Conservation (phyloP, 257 asterid species). For the Salvia hispanica region DNA sequence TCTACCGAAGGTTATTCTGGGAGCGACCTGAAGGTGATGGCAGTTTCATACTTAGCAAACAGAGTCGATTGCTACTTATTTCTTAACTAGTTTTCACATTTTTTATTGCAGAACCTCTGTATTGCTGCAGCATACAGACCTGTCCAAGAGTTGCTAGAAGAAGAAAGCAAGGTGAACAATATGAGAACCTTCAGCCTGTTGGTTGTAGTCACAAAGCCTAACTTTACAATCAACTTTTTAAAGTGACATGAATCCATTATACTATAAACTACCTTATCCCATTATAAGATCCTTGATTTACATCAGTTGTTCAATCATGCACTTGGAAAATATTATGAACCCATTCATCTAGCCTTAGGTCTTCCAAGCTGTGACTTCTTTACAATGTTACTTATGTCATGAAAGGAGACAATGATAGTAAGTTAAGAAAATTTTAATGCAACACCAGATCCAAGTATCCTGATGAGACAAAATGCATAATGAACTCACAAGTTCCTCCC, state of each 20-base stretch:
- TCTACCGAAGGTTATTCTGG: conserved; percentile 98
- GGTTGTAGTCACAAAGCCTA: conserved; percentile 18
- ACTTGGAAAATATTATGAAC: conserved; percentile 1
- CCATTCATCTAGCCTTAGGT: conserved; percentile 4
- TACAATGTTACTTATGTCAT: conserved; percentile 13
- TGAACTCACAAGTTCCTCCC: not conserved
- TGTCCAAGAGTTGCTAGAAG: conserved; percentile 85
- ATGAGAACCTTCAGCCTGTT: not conserved
- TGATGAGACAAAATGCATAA: conserved; percentile 3
- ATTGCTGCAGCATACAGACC: conserved; percentile 95
- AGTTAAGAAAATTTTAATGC: conserved; percentile 5
- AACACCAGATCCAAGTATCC: not conserved
- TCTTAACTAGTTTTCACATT: conserved; percentile 19
- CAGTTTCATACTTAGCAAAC: conserved; percentile 26
- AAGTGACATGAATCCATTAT: not conserved
- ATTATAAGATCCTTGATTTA: not conserved
- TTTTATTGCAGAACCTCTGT: conserved; percentile 77
- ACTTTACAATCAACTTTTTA: conserved; percentile 6
- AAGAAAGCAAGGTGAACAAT: conserved; percentile 61
- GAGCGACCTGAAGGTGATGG: conserved; percentile 89
- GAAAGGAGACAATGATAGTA: conserved; percentile 15
- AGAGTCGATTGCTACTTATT: conserved; percentile 11
- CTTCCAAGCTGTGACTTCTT: not conserved
- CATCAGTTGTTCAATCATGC: not conserved
- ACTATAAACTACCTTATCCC: not conserved